These are phyloP conservation scores for Fusarium gaditjirri DNA, from an alignment of 2,329 filamentous ascomycete species.

Conservation along the genomic window DNA sequence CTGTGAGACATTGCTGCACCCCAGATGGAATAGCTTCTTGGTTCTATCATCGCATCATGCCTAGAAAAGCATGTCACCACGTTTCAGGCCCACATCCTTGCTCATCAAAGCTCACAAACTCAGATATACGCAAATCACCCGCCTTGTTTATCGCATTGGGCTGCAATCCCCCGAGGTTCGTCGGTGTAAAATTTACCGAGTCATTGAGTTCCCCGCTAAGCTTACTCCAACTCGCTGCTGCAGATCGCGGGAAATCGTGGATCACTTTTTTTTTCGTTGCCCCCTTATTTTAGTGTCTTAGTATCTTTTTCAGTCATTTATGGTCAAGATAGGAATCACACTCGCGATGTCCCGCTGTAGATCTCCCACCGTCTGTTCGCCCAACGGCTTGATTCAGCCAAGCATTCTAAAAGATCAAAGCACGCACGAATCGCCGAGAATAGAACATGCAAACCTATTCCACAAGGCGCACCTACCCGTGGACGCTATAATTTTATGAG, in stretches of 20 bases:
- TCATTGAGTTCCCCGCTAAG: constrained; percentile 3
- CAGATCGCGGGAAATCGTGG: constrained; percentile 1
- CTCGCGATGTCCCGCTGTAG: neutral
- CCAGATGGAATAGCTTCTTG: neutral
- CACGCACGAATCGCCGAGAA: neutral
- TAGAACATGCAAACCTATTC: neutral
- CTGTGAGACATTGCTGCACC: neutral
- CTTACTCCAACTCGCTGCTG: neutral
- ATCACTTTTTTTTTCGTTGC: neutral
- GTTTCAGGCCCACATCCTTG: neutral
- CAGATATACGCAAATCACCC: neutral
- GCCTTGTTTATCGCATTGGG: neutral
- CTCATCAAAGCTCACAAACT: neutral
- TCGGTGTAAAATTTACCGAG: constrained; percentile 7
- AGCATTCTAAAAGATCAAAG: neutral
- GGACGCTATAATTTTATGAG: neutral
- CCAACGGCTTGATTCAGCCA: neutral
- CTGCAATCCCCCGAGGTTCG: neutral
- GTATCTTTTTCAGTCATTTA: neutral
- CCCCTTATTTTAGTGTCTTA: neutral
- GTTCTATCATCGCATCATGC: neutral
- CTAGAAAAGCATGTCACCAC: neutral
- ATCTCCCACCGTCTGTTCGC: neutral
- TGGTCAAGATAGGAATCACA: neutral
- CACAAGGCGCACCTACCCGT: neutral